These are phyloP conservation scores for Colletotrichum tropicicola DNA, from an alignment of 2,329 filamentous ascomycete species.

Conservation along the genomic window DNA sequence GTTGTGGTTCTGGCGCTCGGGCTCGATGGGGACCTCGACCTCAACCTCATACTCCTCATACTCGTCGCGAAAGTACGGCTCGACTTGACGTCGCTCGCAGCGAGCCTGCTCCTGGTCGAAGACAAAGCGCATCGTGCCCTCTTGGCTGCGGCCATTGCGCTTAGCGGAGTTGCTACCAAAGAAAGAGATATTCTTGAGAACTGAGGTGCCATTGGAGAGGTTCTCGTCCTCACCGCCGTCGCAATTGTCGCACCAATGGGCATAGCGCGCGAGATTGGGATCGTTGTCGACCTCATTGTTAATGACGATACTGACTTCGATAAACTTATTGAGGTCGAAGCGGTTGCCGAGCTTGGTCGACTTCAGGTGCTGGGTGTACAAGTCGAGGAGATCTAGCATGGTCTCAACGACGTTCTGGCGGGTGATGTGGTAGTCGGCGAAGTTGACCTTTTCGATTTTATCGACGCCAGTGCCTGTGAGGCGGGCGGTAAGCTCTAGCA, in stretches of 20 bases:
- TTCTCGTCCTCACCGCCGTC: slow-evolving; percentile 48
- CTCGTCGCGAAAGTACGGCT: slow-evolving; percentile 75
- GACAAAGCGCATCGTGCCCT: slow-evolving; percentile 89
- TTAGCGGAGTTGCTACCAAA: slow-evolving; percentile 47
- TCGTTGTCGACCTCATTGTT: slow-evolving; percentile 80
- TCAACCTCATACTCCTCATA: slow-evolving; percentile 83
- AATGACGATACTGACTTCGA: slow-evolving; percentile 85
- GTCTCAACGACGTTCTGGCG: slow-evolving; percentile 73
- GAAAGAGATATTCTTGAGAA: slow-evolving; percentile 48
- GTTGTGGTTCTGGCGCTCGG: slow-evolving; percentile 31
- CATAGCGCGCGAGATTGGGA: slow-evolving; percentile 69
- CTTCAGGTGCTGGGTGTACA: slow-evolving; percentile 86
- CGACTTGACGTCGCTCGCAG: slow-evolving; percentile 74
- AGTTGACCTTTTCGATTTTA: slow-evolving; percentile 57
- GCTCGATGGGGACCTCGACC: slow-evolving; percentile 70
- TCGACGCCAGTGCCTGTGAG: slow-evolving; percentile 67
- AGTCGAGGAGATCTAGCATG: slow-evolving; percentile 87
- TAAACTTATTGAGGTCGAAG: slow-evolving; percentile 80
- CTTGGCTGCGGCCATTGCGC: slow-evolving; percentile 57
- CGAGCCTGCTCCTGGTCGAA: slow-evolving; percentile 81
- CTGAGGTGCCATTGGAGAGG: slow-evolving; percentile 46
- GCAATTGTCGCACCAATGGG: slow-evolving; percentile 65
- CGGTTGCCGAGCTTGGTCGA: slow-evolving; percentile 77
- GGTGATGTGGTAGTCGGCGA: slow-evolving; percentile 55
- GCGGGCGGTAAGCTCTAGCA: slow-evolving; percentile 81